Percentiles rank a stretch among this genome's conserved stretches.
Conservation (phyloP, 805 yeast species). For the Teunomyces aglyptinius region DNA sequence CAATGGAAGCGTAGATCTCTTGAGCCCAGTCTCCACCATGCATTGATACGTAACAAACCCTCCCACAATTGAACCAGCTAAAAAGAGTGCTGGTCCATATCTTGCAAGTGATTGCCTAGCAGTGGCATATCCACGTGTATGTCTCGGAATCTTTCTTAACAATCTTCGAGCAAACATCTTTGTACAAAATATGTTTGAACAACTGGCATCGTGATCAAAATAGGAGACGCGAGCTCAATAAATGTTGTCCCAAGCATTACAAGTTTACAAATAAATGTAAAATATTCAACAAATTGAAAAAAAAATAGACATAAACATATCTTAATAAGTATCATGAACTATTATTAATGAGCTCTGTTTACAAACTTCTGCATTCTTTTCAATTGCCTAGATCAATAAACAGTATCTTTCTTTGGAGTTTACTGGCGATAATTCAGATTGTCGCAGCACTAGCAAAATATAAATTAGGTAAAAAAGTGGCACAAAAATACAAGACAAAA, state of each 20-base stretch:
- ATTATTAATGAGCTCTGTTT: no score
- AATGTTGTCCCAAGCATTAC: no score
- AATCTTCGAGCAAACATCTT: not conserved
- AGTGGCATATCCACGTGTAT: not conserved
- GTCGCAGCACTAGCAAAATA: not conserved
- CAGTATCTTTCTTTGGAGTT: no score
- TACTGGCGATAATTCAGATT: no score
- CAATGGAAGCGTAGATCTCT: conserved; percentile 17
- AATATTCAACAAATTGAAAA: no score
- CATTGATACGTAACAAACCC: not conserved
- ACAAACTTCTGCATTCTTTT: no score
- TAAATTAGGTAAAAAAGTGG: not conserved
- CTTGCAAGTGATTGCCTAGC: not conserved
- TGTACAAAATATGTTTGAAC: not conserved
- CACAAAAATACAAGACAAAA: not conserved
- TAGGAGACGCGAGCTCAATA: no score
- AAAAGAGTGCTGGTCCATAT: not conserved
- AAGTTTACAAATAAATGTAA: no score
- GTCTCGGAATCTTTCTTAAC: not conserved
- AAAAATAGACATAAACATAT: no score
- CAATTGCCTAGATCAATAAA: no score
- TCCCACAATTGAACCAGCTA: not conserved
- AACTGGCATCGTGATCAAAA: not conserved
- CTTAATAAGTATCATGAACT: no score
- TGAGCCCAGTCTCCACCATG: not conserved